Base-by-base conservation (phyloP, 768 basidiomycete genomes). In the Mycena indigotica region DNA sequence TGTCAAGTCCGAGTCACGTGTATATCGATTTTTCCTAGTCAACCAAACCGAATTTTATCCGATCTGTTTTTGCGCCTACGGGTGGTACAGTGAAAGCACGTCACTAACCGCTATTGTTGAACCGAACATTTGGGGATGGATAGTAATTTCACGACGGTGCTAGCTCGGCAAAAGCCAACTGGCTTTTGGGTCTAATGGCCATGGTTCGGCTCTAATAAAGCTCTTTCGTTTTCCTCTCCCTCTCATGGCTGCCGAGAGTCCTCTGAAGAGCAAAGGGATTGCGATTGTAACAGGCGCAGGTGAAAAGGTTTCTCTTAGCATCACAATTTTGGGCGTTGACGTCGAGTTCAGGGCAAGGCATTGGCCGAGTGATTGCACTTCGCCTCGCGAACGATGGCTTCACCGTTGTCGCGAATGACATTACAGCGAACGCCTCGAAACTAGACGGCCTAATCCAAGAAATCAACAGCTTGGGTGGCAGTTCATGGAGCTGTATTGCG, bases 381-480 rank as follows among this genome's bases (percentile, higher is more conserved):
- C 70, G 77, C 3, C 72, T 80, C 24, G 77, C 78, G 19, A 48
- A 65, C 15, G 78, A 75, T 52, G 77, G 78, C 15, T 73, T 75
- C 55, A 72, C 75, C 53, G 65, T 80, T 28, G 72, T 70, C 21
- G 60, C 78, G 55, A 78, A 75, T 17, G 80, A 77, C 52, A 65
- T 75, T 5, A 32, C 67, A 1, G 46, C 61, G 0, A 70, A 72
- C 35, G 55, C 57, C 2, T 58, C 62, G 6, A 55, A 66, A 24
- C 57, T 78, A 3, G 56, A 55, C 16, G 38, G 58, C 4, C 58
- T 70, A 10, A 70, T 68, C 1, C 19, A 56, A 0, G 70, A 74
- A 12, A 59, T 75, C 16, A 55, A 60, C 10, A 65, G 63, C 16
- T 57, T 63, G 15, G 69, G 60, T 3, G 21, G 68, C n/a, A n/a